These are phyloP conservation scores for Globisporangium barbulae DNA, from an alignment of 352 stramenopile species.

Conservation along the genomic window DNA sequence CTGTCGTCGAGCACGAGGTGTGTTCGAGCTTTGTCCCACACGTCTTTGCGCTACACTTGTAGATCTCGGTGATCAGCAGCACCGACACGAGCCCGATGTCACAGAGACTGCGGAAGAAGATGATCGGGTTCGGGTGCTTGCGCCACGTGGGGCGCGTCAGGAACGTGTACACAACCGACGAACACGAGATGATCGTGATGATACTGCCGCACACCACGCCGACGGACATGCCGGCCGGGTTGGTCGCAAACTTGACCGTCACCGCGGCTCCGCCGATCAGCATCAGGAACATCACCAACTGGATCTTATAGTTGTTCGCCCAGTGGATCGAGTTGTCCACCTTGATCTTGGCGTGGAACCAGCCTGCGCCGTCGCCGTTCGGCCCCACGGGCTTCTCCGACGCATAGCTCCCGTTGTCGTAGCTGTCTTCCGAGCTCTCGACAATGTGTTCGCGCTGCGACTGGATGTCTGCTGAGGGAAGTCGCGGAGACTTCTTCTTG, in stretches of 20 bases:
- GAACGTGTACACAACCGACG: constrained; percentile 77
- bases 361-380: constrained; percentile 61
- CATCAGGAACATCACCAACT: constrained; percentile 71
- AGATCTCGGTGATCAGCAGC: constrained; percentile 73
- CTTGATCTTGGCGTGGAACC: constrained; percentile 87
- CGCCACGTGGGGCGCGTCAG: constrained; percentile 70
- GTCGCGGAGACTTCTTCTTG: constrained; percentile 25
- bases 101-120: constrained; percentile 83
- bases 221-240: constrained; percentile 52
- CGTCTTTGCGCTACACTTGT: constrained; percentile 70
- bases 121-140: constrained; percentile 87
- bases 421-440: constrained; percentile 75
- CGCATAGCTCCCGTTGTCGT: constrained; percentile 65
- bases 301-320: constrained; percentile 89
- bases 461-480: constrained; percentile 12
- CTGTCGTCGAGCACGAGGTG: constrained; percentile 56
- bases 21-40: constrained; percentile 31
- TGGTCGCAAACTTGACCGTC: constrained; percentile 62
- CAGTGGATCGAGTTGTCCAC: constrained; percentile 82
- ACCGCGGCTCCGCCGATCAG: constrained; percentile 52
- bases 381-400: constrained; percentile 55
- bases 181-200: constrained; percentile 76
- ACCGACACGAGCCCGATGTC: constrained; percentile 80
- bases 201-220: constrained; percentile 71
- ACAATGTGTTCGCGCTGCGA: constrained; percentile 42